Conservation (phyloP, 148 eudicot genomes). For the Chenopodium quinoa region DNA sequence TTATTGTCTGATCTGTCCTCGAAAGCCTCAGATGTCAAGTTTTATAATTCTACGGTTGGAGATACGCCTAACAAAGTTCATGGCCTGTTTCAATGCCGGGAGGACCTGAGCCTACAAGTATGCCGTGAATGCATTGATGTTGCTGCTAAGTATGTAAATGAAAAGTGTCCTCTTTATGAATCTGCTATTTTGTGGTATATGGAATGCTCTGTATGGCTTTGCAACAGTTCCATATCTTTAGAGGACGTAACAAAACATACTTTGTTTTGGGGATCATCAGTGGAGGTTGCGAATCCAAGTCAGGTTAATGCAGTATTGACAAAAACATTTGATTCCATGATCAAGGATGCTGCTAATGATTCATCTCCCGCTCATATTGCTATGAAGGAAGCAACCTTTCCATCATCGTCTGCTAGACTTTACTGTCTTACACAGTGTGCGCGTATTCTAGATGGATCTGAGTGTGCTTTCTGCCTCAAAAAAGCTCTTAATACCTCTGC, state of each 20-base stretch:
- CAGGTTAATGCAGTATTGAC: too few species aligned
- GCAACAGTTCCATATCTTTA: too few species aligned
- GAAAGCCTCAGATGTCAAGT: neutral
- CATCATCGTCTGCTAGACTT: neutral
- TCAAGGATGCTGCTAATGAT: neutral
- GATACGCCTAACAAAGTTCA: neutral
- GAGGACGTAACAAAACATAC: too few species aligned
- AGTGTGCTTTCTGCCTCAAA: neutral
- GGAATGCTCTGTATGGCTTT: neutral
- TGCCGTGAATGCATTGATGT: constrained; percentile 12
- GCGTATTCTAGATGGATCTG: neutral
- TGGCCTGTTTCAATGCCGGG: constrained; percentile 18
- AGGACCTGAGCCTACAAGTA: neutral
- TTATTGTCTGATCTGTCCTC: neutral
- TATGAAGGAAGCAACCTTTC: neutral
- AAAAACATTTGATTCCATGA: neutral
- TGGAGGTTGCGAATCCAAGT: too few species aligned
- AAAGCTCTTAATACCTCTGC: neutral
- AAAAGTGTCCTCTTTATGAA: neutral
- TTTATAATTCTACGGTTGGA: neutral
- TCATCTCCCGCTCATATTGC: neutral
- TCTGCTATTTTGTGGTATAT: neutral
- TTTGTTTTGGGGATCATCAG: too few species aligned
- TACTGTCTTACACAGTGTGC: constrained; percentile 17
- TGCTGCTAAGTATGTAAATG: neutral